Conservation (phyloP, 2,329 filamentous ascomycete species). For the Fusarium udum region DNA sequence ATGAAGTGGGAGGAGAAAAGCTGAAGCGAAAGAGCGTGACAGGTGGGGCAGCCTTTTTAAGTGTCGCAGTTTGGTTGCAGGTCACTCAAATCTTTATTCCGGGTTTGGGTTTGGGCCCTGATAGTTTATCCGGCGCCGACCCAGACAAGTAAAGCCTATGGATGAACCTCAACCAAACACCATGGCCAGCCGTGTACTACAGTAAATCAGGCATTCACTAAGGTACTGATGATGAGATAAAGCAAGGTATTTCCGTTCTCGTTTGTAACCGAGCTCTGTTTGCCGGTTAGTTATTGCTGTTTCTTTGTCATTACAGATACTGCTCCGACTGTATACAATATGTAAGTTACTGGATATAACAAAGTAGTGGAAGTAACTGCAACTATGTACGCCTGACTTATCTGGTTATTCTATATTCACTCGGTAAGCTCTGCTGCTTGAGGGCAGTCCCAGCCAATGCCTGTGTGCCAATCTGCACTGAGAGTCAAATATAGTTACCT, state of each 20-base stretch:
- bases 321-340: background rate
- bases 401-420: background rate
- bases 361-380: background rate
- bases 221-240: background rate
- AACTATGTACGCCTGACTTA: background rate
- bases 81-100: background rate
- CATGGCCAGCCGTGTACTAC: background rate
- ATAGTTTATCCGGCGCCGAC: slow-evolving; percentile 24
- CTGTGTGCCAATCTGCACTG: background rate
- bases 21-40: slow-evolving; percentile 21
- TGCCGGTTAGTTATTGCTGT: background rate
- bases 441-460: background rate
- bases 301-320: background rate
- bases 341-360: background rate
- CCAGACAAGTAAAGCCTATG: slow-evolving; percentile 7
- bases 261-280: background rate
- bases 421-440: background rate
- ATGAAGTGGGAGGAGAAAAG: slow-evolving; percentile 26
- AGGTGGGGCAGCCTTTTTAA: slow-evolving; percentile 38
- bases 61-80: slow-evolving; percentile 16
- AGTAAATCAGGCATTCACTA: background rate
- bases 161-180: background rate
- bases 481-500: background rate
- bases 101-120: background rate
- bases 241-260: background rate